phyloP scores from a whole-genome alignment of 2,329 filamentous ascomycete genomes.

The Aspergillus arachidicola region DNA sequence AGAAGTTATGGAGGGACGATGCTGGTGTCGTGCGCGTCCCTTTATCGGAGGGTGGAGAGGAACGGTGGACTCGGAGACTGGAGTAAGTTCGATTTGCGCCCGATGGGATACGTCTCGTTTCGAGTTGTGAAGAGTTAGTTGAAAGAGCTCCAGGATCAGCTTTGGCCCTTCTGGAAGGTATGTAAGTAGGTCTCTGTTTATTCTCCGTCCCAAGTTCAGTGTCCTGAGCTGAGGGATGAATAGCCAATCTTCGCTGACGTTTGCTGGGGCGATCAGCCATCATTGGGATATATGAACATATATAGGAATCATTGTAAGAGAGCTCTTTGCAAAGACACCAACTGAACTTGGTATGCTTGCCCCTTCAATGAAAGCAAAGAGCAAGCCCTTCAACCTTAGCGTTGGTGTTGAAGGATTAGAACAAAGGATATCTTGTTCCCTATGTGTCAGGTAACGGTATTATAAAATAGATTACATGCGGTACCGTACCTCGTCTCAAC shows the following conservation, averaged over 20 bases:
- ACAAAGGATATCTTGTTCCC: not conserved
- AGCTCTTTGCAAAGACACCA: not conserved
- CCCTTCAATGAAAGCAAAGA: not conserved
- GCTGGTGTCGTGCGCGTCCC: not conserved
- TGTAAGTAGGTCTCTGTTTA: not conserved
- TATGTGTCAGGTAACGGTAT: not conserved
- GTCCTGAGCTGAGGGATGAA: conserved; percentile 33
- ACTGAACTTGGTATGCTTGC: not conserved
- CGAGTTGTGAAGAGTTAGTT: not conserved
- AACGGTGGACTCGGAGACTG: not conserved
- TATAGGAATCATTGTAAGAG: conserved; percentile 11
- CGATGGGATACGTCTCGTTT: not conserved
- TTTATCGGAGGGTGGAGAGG: not conserved
- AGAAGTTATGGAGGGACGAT: conserved; percentile 45
- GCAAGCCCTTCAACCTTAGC: not conserved
- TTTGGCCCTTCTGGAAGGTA: not conserved
- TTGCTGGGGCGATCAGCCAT: conserved; percentile 43
- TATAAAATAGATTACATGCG: not conserved
- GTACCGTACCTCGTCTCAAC: not conserved
- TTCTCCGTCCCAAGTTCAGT: conserved; percentile 13
- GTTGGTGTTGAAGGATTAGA: not conserved
- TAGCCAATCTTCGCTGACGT: conserved; percentile 37
- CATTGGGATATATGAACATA: conserved; percentile 4
- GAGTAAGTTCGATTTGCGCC: not conserved
- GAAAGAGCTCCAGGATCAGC: not conserved